Evolutionary conservation across 225 moss, liverwort and hornwort species (phyloP).

Genomic region (Sphagnum tenellum): DNA sequence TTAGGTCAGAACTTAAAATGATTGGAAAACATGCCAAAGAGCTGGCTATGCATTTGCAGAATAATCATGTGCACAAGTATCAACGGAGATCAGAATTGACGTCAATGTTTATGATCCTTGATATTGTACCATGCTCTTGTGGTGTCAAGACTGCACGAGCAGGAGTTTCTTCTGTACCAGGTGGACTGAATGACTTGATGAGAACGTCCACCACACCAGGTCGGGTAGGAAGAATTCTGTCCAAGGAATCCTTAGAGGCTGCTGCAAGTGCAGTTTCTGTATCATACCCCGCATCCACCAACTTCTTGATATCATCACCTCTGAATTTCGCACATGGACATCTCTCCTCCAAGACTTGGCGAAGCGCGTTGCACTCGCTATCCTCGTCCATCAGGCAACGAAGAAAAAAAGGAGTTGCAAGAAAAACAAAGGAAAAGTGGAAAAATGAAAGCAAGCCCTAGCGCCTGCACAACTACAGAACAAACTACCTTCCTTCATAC

Average conservation of each 20-base stretch:
- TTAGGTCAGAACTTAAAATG: too few relatives aligned
- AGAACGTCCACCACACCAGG: not conserved
- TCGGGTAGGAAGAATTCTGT: slow-evolving; percentile 5
- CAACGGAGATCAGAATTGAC: too few relatives aligned
- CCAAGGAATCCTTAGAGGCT: slow-evolving; percentile 6
- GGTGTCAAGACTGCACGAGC: too few relatives aligned
- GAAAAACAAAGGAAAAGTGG: slow-evolving; percentile 3
- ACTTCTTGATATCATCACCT: slow-evolving; percentile 1
- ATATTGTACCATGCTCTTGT: too few relatives aligned
- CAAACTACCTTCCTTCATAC: too few relatives aligned
- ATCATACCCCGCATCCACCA: slow-evolving; percentile 4
- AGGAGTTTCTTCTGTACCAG: not conserved
- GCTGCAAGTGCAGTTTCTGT: slow-evolving; percentile 3
- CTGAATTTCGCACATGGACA: not conserved
- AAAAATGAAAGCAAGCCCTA: too few relatives aligned
- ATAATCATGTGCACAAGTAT: too few relatives aligned
- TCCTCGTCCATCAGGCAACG: not conserved
- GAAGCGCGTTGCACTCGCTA: not conserved
- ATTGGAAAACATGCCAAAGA: too few relatives aligned
- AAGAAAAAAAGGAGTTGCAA: not conserved
- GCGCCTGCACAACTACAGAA: too few relatives aligned
- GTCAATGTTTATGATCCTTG: too few relatives aligned
- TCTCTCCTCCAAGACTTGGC: slow-evolving; percentile 3
- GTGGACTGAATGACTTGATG: not conserved
- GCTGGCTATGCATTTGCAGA: too few relatives aligned